These are phyloP conservation scores for Emmonsiellopsis sp. DNA, from an alignment of 2,329 filamentous ascomycete genomes.

Conservation along the genomic window DNA sequence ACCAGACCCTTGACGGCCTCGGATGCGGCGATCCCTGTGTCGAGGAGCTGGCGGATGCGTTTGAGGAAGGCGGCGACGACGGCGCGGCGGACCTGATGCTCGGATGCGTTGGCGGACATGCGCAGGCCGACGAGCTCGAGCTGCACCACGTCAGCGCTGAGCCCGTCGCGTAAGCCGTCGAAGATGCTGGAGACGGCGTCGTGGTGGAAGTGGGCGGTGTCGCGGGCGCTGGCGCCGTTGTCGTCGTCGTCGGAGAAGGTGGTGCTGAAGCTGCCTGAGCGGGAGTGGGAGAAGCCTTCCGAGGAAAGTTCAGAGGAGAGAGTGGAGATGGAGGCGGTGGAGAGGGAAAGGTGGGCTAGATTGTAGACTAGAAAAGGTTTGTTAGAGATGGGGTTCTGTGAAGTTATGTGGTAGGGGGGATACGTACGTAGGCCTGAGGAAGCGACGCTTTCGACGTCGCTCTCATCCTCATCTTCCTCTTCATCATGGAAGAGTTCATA, in stretches of 20 bases:
- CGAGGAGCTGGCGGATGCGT: conserved; percentile 62
- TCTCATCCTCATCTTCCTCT: conserved; percentile 52
- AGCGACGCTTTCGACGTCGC: conserved; percentile 55
- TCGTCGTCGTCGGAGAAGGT: conserved; percentile 56
- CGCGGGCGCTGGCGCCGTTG: conserved; percentile 65
- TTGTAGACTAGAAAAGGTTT: conserved; percentile 37
- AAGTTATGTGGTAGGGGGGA: not conserved
- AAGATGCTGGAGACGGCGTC: conserved; percentile 82
- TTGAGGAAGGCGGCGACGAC: conserved; percentile 79
- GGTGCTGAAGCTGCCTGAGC: conserved; percentile 63
- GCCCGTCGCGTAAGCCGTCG: conserved; percentile 67
- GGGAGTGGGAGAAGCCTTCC: conserved; percentile 38
- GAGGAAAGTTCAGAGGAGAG: conserved; percentile 48
- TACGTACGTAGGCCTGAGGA: conserved; percentile 16
- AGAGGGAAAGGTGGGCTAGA: conserved; percentile 36
- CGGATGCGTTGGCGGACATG: conserved; percentile 81
- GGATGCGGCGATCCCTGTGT: conserved; percentile 42
- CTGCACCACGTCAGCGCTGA: conserved; percentile 73
- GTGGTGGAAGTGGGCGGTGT: conserved; percentile 74
- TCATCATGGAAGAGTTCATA: conserved; percentile 58
- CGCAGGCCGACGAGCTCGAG: conserved; percentile 91
- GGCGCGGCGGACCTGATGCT: conserved; percentile 76
- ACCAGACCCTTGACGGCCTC: conserved; percentile 58
- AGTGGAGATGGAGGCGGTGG: conserved; percentile 52
- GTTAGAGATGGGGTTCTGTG: conserved; percentile 2